Evolutionary conservation across 352 stramenopile species (phyloP), one percentile per base, ranked within the genome.

Genomic region (Pythium phragmitis): DNA sequence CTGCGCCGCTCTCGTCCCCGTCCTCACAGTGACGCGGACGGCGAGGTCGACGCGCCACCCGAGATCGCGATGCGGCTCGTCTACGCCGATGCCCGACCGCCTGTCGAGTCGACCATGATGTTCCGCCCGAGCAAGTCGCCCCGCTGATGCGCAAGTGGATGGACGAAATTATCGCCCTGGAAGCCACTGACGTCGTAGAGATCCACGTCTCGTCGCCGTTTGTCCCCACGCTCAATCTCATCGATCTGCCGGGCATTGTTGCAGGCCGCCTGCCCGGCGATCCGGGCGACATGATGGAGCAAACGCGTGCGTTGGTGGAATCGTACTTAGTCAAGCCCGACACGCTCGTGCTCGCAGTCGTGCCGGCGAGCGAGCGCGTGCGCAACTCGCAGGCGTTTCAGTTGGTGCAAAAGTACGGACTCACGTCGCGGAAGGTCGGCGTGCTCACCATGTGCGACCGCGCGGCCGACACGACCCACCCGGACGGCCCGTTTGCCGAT

Each of bases 381-480:
- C 65, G 73, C 11, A 76, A 80, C 60, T 76, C 70, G 7, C 74
- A 85, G 46, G 74, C 71, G 7, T 76, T 82, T n/a, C 70, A 80
- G 54, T 52, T 80, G 23, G 70, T 85, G 30, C 74, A 82, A 55
- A 62, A 76, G 49, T 72, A 67, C 19, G 55, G 65, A 0, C 67
- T 80, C 13, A 67, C 36, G 11, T 72, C 79, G 50, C 74, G 56
- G 7, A 80, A 73, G 19, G 69, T 30, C 16, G 72, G 71, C 7
- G 75, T 86, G 28, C 37, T 86, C 21, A 79, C 77, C 4, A 80
- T 86, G 73, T 65, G 67, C 12, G 76, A 83, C 49, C 73, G 75
- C 13, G 68, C 67, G 3, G 30, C 54, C 2, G 71, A 73, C n/a
- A 19, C 51, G 7, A 59, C 65, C 3, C 67, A 75, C 48, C 70